Conservation (phyloP, 768 basidiomycete species). For the Tremella fuciformis region DNA sequence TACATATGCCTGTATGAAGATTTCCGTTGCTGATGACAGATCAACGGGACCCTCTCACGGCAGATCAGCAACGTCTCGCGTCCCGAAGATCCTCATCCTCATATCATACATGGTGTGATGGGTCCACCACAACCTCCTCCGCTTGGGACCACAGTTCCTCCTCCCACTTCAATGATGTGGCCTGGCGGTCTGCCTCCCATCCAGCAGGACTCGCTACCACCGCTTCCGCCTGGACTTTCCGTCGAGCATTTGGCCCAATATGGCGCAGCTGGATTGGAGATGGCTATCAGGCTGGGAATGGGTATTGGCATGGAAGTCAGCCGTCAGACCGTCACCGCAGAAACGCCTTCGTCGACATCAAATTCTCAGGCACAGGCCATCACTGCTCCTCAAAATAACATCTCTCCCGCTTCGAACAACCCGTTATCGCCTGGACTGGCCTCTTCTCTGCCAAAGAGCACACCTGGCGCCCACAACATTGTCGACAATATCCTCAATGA, state of each 20-base stretch:
- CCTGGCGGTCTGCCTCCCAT: slow-evolving; percentile 12
- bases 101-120: slow-evolving; percentile 25
- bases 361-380: not conserved
- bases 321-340: slow-evolving; percentile 20
- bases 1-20: not conserved
- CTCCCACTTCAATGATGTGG: slow-evolving; percentile 11
- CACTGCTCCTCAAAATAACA: not conserved
- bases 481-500: slow-evolving; percentile 46
- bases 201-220: slow-evolving; percentile 31
- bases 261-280: slow-evolving; percentile 46
- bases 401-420: slow-evolving; percentile 7
- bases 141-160: not conserved
- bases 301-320: slow-evolving; percentile 47
- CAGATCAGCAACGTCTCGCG: slow-evolving; percentile 5
- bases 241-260: slow-evolving; percentile 46
- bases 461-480: slow-evolving; percentile 16
- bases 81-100: slow-evolving; percentile 14
- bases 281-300: slow-evolving; percentile 51
- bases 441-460: slow-evolving; percentile 6
- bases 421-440: slow-evolving; percentile 5
- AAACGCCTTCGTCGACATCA: not conserved
- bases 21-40: not conserved
- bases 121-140: slow-evolving; percentile 37
- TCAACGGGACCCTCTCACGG: not conserved
- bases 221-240: slow-evolving; percentile 46